Evolutionary conservation across 78 protist genomes (phyloP), one percentile per base, ranked within the genome.

Genomic region (Corallochytrium limacisporum): DNA sequence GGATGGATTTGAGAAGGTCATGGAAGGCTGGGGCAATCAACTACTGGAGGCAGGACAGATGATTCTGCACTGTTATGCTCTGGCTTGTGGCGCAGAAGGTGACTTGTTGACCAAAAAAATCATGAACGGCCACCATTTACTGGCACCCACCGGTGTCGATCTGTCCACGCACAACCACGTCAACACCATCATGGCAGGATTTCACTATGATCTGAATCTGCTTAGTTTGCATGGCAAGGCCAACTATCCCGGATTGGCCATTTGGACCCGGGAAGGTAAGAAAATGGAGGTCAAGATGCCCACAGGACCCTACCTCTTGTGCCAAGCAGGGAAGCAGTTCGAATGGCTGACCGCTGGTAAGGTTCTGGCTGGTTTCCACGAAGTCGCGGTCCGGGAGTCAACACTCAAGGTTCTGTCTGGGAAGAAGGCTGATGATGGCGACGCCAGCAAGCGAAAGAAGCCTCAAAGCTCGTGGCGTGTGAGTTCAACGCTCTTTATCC

Each of bases 141-240:
- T 89, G 8, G 94, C 94, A 0, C 94, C 94, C 26, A 89, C 94
- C 18, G 94, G 89, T 40, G 79, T 87, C 4, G 91, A 89, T 39
- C 38, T 89, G 33, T 33, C 55, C 56, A 49, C 62, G 46, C 80
- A 72, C 63, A 0, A 22, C 43, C 44, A 72, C 24, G 28, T 65
- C 16, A 78, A 70, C 42, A 65, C 65, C 35, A 67, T 78, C 42
- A 75, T 89, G 26, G 94, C 94, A 3, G 90, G 90, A 20, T 89
- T 59, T 72, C 94, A 89, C 57, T 76, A 78, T 53, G 94, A 89
- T 32, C 76, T 89, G 63, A 89, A 89, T 48, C 62, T 89, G 31
- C 57, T 89, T n/a, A 85, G 91, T 18, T 61, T 75, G 33, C 94
- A 89, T 51, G 94, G 94, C 39, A 71, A 71, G 55, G 56, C 82